phyloP scores from a whole-genome alignment of 305 asterid species.

The Fraxinus velutina region DNA sequence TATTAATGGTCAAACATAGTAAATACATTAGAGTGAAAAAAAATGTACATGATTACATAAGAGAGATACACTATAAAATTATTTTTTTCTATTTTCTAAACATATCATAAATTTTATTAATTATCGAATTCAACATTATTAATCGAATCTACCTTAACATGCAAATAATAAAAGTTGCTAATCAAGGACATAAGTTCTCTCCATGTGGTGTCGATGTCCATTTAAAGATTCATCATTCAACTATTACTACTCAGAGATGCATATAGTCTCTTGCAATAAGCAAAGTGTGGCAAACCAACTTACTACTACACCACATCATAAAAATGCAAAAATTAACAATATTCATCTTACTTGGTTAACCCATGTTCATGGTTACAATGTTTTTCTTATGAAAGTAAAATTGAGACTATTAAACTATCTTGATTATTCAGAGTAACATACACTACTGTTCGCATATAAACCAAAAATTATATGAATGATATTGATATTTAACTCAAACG shows the following conservation, averaged over 20 bases:
- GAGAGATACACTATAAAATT: background rate
- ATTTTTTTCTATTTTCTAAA: background rate
- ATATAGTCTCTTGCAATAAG: background rate
- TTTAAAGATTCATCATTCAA: background rate
- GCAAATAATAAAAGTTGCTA: background rate
- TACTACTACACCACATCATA: background rate
- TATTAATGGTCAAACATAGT: background rate
- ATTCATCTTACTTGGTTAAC: background rate
- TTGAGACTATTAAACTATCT: background rate
- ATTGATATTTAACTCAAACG: too few relatives aligned
- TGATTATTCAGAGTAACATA: background rate
- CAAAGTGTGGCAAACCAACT: background rate
- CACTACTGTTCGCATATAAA: background rate
- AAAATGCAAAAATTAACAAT: too few relatives aligned
- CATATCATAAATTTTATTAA: background rate
- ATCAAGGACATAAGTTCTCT: background rate
- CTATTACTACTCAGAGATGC: background rate
- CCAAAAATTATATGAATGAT: background rate
- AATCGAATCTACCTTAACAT: background rate
- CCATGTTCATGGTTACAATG: background rate
- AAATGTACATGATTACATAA: too few relatives aligned
- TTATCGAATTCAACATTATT: background rate
- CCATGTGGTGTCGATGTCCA: background rate
- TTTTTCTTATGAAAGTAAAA: background rate
- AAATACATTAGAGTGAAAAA: too few relatives aligned